phyloP scores from a whole-genome alignment of 176 grass and related monocot species.

The Dendrocalamus sinicus region DNA sequence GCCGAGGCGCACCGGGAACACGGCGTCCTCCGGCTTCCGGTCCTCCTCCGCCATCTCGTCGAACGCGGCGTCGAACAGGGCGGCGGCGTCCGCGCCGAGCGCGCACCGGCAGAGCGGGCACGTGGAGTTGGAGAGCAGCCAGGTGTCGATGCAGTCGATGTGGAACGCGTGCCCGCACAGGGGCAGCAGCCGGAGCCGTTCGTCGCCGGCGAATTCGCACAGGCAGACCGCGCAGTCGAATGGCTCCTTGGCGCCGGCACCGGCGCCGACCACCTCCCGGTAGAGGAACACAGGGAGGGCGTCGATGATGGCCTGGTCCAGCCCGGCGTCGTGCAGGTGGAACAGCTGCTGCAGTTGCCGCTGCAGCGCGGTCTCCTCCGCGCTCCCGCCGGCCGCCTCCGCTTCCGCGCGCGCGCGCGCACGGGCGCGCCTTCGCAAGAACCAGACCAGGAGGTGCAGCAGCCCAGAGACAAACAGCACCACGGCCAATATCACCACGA shows the following conservation, averaged over 20 bases:
- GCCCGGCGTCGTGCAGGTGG: slow-evolving; percentile 83
- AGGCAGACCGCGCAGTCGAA: slow-evolving; percentile 97
- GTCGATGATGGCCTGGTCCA: slow-evolving; percentile 92
- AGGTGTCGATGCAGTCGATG: slow-evolving; percentile 91
- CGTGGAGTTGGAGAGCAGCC: slow-evolving; percentile 97
- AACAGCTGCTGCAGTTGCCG: slow-evolving; percentile 92
- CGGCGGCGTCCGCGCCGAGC: slow-evolving; percentile 61
- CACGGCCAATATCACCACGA: slow-evolving; percentile 60
- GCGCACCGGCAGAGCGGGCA: slow-evolving; percentile 85
- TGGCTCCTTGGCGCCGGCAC: slow-evolving; percentile 62
- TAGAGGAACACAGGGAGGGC: slow-evolving; percentile 93
- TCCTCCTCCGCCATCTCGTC: slow-evolving; percentile 42
- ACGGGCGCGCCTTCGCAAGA: slow-evolving; percentile 56
- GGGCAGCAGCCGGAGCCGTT: slow-evolving; percentile 85
- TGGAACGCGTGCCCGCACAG: slow-evolving; percentile 94
- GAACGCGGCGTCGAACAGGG: slow-evolving; percentile 61
- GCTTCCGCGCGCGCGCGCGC: neutral
- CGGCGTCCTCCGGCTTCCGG: slow-evolving; percentile 51
- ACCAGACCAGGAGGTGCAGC: slow-evolving; percentile 69
- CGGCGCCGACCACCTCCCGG: slow-evolving; percentile 67
- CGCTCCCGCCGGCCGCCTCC: slow-evolving; percentile 21
- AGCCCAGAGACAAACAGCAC: slow-evolving; percentile 70
- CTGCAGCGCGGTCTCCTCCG: slow-evolving; percentile 55
- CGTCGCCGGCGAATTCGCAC: slow-evolving; percentile 82
- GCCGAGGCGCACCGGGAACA: slow-evolving; percentile 83